Conservation (phyloP, 345 rosid species). For the Salix arbutifolia region DNA sequence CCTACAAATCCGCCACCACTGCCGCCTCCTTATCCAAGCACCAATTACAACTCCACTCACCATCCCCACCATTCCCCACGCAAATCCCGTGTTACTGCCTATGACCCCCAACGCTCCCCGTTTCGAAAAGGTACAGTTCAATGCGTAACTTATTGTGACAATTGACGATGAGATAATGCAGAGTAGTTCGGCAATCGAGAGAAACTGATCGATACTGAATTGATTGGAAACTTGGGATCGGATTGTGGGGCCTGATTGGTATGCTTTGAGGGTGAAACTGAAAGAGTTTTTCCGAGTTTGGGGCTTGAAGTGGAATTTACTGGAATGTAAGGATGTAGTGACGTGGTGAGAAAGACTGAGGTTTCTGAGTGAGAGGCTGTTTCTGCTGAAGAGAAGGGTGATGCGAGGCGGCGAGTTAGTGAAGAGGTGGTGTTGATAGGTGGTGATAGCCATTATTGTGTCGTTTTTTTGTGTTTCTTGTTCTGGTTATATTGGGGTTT, state of each 20-base stretch:
- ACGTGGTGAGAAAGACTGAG: conserved; percentile 25
- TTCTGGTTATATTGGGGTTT: neutral
- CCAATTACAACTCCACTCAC: conserved; percentile 55
- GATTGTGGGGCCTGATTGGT: conserved; percentile 10
- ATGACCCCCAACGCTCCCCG: conserved; percentile 35
- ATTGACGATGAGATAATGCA: conserved; percentile 61
- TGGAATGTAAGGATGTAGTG: conserved; percentile 5
- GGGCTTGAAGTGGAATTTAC: conserved; percentile 10
- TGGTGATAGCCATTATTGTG: conserved; percentile 38
- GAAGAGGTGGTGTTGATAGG: conserved; percentile 38
- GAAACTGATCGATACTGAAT: conserved; percentile 41
- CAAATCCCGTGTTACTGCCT: conserved; percentile 50
- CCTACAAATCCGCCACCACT: conserved; percentile 57
- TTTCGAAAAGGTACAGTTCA: conserved; percentile 38
- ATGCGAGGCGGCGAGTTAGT: conserved; percentile 28
- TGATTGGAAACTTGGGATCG: conserved; percentile 6
- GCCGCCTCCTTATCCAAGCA: conserved; percentile 65
- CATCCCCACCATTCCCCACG: conserved; percentile 49
- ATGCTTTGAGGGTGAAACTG: conserved; percentile 6
- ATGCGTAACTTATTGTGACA: conserved; percentile 43
- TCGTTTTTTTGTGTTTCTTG: neutral
- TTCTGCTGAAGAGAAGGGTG: conserved; percentile 30
- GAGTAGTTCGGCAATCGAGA: conserved; percentile 48
- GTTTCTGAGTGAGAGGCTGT: conserved; percentile 8
- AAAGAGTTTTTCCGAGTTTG: neutral